phyloP scores from a whole-genome alignment of 306 rosid species.

The Oemleria cerasiformis region DNA sequence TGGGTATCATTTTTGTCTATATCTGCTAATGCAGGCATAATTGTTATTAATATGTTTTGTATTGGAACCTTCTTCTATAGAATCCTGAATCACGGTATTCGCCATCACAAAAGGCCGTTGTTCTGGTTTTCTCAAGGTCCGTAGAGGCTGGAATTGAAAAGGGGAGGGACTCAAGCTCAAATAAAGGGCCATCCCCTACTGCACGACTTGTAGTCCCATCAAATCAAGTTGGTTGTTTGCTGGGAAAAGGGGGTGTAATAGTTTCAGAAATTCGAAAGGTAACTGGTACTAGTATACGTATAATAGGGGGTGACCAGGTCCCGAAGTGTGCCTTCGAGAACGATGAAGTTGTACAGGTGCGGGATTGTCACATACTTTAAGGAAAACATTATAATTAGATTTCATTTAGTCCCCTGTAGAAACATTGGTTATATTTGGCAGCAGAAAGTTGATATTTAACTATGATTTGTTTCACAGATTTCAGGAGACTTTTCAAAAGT shows the following conservation, averaged over 20 bases:
- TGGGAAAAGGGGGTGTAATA: conserved; percentile 91
- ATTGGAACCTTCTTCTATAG: conserved; percentile 37
- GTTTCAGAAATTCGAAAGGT: conserved; percentile 81
- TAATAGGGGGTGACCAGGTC: conserved; percentile 68
- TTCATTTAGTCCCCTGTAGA: conserved; percentile 12
- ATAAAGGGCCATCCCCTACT: conserved; percentile 52
- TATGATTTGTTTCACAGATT: conserved; percentile 48
- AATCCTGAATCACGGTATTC: conserved; percentile 80
- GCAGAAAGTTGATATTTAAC: conserved; percentile 10
- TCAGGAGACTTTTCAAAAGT: conserved; percentile 82
- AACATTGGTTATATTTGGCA: conserved; percentile 12
- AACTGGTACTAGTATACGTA: conserved; percentile 73
- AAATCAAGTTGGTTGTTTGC: conserved; percentile 90
- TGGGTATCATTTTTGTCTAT: conserved; percentile 13
- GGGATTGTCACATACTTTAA: not conserved
- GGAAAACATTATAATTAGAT: not conserved
- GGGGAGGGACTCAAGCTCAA: conserved; percentile 53
- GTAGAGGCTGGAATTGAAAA: conserved; percentile 66
- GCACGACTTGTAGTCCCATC: conserved; percentile 76
- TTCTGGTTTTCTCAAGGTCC: conserved; percentile 82
- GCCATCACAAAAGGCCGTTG: conserved; percentile 82
- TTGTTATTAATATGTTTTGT: conserved; percentile 14
- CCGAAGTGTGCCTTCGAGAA: conserved; percentile 78
- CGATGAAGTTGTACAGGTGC: conserved; percentile 81
- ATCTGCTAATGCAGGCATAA: conserved; percentile 11